Conservation (phyloP, 2,329 filamentous ascomycete species). For the Cladophialophora chaetospira region DNA sequence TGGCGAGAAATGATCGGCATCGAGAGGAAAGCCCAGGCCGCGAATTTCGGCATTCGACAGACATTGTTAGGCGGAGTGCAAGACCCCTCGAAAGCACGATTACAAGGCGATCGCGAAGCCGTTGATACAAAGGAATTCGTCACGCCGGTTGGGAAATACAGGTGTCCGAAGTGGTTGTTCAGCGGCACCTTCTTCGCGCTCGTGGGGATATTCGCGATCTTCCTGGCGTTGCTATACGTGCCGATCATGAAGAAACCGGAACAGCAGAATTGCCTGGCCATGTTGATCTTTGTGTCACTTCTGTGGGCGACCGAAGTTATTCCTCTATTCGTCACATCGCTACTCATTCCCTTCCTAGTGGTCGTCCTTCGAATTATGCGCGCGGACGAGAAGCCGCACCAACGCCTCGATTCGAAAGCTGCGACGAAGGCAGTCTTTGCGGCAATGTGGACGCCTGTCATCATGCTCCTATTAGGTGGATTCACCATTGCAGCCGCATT, state of each 20-base stretch:
- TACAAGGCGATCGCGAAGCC: conserved; percentile 77
- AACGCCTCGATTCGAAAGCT: conserved; percentile 73
- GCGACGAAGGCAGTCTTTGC: conserved; percentile 85
- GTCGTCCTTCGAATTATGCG: conserved; percentile 84
- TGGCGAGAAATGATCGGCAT: conserved; percentile 99
- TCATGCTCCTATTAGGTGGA: conserved; percentile 94
- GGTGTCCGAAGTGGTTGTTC: conserved; percentile 78
- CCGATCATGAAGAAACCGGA: conserved; percentile 85
- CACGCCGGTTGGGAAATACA: conserved; percentile 78
- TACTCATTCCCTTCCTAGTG: conserved; percentile 89
- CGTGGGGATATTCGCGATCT: conserved; percentile 69
- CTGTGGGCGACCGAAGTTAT: conserved; percentile 98
- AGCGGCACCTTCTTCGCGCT: conserved; percentile 79
- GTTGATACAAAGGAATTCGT: conserved; percentile 66
- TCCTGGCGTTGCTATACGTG: conserved; percentile 70
- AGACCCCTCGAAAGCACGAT: conserved; percentile 66
- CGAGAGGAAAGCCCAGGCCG: conserved; percentile 90
- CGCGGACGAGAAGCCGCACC: conserved; percentile 68
- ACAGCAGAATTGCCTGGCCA: conserved; percentile 93
- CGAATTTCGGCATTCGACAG: conserved; percentile 76
- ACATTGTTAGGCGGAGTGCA: conserved; percentile 76
- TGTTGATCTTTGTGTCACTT: conserved; percentile 90
- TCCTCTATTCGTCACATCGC: conserved; percentile 91
- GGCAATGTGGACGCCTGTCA: conserved; percentile 98
- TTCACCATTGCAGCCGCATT: conserved; percentile 94